Evolutionary conservation across 352 stramenopile genomes (phyloP), one percentile per base, ranked within the genome.

Genomic region (Globisporangium cystogenes): DNA sequence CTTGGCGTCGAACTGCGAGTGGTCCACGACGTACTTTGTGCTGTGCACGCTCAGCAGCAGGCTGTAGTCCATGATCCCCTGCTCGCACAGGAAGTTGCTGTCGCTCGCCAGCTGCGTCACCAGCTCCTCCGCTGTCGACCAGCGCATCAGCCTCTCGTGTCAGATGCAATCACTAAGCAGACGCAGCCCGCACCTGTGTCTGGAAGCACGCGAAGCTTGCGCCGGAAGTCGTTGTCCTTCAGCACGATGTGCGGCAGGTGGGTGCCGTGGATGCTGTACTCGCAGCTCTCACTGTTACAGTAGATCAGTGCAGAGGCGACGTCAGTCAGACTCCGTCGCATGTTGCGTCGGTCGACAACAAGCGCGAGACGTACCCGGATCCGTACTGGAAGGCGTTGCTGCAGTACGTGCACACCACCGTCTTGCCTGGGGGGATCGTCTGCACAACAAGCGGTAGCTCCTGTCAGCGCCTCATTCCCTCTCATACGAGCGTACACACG

Each of bases 11-110:
- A 66, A 60, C 12, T 54, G 65, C 23, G 72, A 60, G 55, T 89
- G 75, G 41, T 93, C 81, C 24, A 93, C 79, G 29, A 88, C 72
- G 47, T 90, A 95, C 56, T 90, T 91, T 27, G 80, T 88, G 57
- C 76, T 90, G 67, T 91, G 81, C 3, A 96, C 72, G 64, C 86
- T 91, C 12, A 96, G 51, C 21, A 96, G 55, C 26, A 96, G 56
- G 23, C 76, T 92, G 65, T 96, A 96, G 67, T 96, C 87, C 68
- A 94, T 96, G 59, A 96, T 90, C 18, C 86, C 86, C 58, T 93
- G 76, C 11, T 70, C 61, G 23, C 74, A 72, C 29, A 96, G 56
- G 41, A 95, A 96, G 7, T 70, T 70, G 52, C 70, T 88, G 47
- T 96, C 86, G 12, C 55, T 68, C 43, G 84, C 72, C 23, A 96